Evolutionary conservation across 2,329 filamentous ascomycete species (phyloP).

Genomic region (Fusarium papillatum): DNA sequence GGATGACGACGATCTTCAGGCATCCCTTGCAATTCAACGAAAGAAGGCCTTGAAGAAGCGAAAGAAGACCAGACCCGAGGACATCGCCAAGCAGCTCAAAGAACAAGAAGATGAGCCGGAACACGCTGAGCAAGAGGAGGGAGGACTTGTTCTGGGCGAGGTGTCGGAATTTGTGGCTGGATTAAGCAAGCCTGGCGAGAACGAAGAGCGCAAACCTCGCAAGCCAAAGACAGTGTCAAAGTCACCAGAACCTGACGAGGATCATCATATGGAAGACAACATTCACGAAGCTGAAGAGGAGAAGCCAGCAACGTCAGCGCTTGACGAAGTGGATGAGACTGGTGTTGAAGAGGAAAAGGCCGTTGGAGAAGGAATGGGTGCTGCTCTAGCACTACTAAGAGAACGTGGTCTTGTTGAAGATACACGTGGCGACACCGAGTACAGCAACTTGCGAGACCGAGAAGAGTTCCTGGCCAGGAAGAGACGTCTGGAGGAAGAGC

Average conservation of each 20-base stretch:
- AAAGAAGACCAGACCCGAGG: constrained; percentile 88
- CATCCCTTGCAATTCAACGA: constrained; percentile 86
- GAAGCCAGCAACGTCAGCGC: constrained; percentile 32
- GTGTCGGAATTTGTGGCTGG: constrained; percentile 95
- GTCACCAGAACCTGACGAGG: constrained; percentile 53
- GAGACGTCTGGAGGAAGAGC: constrained; percentile 79
- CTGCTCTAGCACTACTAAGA: constrained; percentile 84
- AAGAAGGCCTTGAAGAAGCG: constrained; percentile 90
- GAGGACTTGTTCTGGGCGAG: constrained; percentile 92
- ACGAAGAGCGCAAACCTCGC: constrained; percentile 67
- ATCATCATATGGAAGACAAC: constrained; percentile 60
- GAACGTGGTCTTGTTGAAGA: constrained; percentile 86
- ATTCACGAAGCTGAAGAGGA: constrained; percentile 54
- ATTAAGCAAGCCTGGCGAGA: constrained; percentile 76
- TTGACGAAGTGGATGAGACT: constrained; percentile 63
- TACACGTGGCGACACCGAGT: constrained; percentile 72
- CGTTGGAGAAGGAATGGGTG: constrained; percentile 83
- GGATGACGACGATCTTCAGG: constrained; percentile 94
- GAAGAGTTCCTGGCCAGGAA: constrained; percentile 84
- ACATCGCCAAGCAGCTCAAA: constrained; percentile 85
- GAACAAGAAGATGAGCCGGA: constrained; percentile 69
- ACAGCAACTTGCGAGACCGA: constrained; percentile 77
- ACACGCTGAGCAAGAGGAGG: constrained; percentile 52
- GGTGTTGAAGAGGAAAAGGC: constrained; percentile 90
- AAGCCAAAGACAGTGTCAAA: constrained; percentile 52